Base-by-base conservation (phyloP, 805 yeast genomes). In the Candida ficus region DNA sequence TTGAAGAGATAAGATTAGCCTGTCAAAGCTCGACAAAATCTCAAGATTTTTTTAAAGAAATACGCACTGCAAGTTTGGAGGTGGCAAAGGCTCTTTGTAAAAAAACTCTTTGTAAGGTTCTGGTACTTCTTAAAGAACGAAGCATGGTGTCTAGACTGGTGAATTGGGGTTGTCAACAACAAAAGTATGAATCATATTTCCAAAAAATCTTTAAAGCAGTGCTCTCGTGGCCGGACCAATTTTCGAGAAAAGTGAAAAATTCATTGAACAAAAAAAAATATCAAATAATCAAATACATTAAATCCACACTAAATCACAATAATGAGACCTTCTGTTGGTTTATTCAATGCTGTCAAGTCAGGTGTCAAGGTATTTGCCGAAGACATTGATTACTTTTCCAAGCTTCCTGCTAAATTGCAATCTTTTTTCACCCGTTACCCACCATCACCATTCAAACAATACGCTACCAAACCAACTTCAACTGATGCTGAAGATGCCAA, bases 351-450 rank as follows among this genome's bases (percentile, higher is more conserved):
- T 14, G 39, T 35, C 5, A 38, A 40, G 6, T 30, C 68, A 12
- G 52, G 68, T 22, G 61, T 64, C 47, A 66, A 65, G 47, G 18
- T 17, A 4, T 28, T 28, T 16, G 10, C 35, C 3, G 31, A 38
- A 5, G 73, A 73, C 28, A 42, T 48, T 13, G 56, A 62, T 14
- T 60, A 60, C 29, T 83, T 80, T 50, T 58, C 67, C 22, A 70
- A 75, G 61, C 76, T 89, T 31, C 97, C 96, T 16, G 67, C 62
- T 37, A 75, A 73, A 57, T 71, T 89, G 26, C 83, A 78, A 58
- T 74, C 66, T 48, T 90, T 89, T 63, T 89, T 90, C 66, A 70
- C 76, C 37, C 81, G 77, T 60, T 86, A 78, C 57, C 97, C 97
- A 25, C 96, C 96, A 8, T 66, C 81, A 18, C 91, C 89, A n/a